Evolutionary conservation across 2,329 filamentous ascomycete genomes (phyloP).

Genomic region (Cladosporium sp.): DNA sequence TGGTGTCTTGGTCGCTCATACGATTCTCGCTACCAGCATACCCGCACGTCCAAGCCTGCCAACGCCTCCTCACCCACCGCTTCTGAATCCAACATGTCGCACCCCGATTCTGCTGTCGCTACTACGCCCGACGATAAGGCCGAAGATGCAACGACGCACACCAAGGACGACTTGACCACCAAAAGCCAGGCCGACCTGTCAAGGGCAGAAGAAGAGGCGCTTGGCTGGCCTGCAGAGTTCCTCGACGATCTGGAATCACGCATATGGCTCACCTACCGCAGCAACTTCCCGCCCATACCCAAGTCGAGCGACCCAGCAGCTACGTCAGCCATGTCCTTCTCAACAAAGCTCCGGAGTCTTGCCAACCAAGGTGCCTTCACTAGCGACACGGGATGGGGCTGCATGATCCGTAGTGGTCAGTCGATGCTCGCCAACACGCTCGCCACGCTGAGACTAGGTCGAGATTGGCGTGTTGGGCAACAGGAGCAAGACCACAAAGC

Average conservation of each 20-base stretch:
- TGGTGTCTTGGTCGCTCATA: slow-evolving; percentile 73
- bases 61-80: slow-evolving; percentile 27
- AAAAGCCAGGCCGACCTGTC: slow-evolving; percentile 27
- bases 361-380: slow-evolving; percentile 78
- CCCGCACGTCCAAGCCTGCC: slow-evolving; percentile 18
- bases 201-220: slow-evolving; percentile 31
- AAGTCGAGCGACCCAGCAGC: slow-evolving; percentile 73
- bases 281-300: slow-evolving; percentile 76
- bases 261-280: slow-evolving; percentile 96
- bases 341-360: slow-evolving; percentile 79
- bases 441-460: slow-evolving; percentile 66
- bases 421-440: slow-evolving; percentile 87
- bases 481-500: slow-evolving; percentile 58
- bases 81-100: slow-evolving; percentile 27
- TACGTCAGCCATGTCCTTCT: slow-evolving; percentile 67
- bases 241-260: slow-evolving; percentile 88
- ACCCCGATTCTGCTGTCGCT: slow-evolving; percentile 31
- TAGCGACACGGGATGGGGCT: slow-evolving; percentile 95
- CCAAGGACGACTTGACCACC: slow-evolving; percentile 21
- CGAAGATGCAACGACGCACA: slow-evolving; percentile 14
- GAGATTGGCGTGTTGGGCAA: slow-evolving; percentile 74
- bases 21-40: slow-evolving; percentile 32
- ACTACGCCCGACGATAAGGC: slow-evolving; percentile 12
- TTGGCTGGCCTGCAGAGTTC: slow-evolving; percentile 79
- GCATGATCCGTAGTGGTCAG: slow-evolving; percentile 97